These are phyloP conservation scores for Quercus suber DNA, from an alignment of 306 rosid genomes.

Conservation along the genomic window DNA sequence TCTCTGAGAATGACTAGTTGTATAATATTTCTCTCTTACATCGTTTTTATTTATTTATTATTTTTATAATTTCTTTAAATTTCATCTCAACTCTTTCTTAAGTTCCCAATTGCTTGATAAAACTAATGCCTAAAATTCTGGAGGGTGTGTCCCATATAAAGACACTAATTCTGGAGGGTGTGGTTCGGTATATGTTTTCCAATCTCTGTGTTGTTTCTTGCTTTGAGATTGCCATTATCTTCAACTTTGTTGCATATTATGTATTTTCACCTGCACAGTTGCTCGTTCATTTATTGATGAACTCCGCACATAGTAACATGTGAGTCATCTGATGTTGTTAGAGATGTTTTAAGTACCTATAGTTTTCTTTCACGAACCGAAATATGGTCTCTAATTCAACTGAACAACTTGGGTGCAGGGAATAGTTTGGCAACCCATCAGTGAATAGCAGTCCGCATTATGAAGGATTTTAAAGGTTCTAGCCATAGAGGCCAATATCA, in stretches of 20 bases:
- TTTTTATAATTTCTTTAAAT: neutral
- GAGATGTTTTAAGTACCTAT: neutral
- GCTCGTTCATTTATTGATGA: neutral
- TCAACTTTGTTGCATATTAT: slow-evolving; percentile 6
- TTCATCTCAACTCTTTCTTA: neutral
- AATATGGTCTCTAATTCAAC: slow-evolving; percentile 7
- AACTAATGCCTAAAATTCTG: neutral
- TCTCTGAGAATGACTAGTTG: neutral
- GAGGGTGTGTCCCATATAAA: neutral
- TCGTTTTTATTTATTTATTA: neutral
- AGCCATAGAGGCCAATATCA: slow-evolving; percentile 48
- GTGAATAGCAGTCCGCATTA: slow-evolving; percentile 27
- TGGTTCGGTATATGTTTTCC: slow-evolving; percentile 4
- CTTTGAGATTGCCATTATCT: neutral
- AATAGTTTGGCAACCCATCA: slow-evolving; percentile 27
- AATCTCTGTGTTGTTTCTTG: slow-evolving; percentile 1
- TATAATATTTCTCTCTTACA: neutral
- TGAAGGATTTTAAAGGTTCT: slow-evolving; percentile 73
- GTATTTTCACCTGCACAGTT: neutral
- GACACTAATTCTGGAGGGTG: neutral
- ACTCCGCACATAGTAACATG: slow-evolving; percentile 4
- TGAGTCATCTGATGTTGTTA: neutral
- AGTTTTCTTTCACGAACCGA: slow-evolving; percentile 3
- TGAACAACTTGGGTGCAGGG: slow-evolving; percentile 32
- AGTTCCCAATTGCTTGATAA: neutral